phyloP scores from a whole-genome alignment of 305 asterid genomes.

The Fraxinus angustifolia region DNA sequence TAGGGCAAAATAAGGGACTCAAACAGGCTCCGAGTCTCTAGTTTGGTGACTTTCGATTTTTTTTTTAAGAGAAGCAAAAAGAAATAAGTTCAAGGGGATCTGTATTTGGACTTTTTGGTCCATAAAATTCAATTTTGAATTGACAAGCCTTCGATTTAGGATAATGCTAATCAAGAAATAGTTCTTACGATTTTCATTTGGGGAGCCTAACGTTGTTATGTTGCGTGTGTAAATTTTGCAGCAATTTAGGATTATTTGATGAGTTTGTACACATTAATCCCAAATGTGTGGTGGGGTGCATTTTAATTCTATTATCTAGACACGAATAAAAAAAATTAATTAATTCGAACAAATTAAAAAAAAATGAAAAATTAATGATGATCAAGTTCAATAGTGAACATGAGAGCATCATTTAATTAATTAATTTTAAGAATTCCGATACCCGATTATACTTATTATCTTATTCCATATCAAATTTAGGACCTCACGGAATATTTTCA shows the following conservation, averaged over 20 bases:
- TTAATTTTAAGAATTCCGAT: no score
- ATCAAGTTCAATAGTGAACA: no score
- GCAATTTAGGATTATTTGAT: not conserved
- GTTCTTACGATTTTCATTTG: not conserved
- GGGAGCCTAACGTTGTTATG: not conserved
- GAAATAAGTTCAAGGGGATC: conserved; percentile 30
- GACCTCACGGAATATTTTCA: not conserved
- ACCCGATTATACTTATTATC: no score
- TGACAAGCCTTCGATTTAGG: conserved; percentile 12
- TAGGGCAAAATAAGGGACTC: no score
- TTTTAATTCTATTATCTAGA: not conserved
- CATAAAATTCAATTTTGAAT: conserved; percentile 24
- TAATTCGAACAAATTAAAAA: no score
- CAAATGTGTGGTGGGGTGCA: not conserved
- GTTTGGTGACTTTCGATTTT: not conserved
- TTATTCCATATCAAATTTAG: no score
- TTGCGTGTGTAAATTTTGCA: not conserved
- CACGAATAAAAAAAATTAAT: no score
- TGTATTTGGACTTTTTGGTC: conserved; percentile 40
- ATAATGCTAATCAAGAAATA: not conserved
- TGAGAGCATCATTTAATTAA: no score
- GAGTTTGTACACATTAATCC: conserved; percentile 39
- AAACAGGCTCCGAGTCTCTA: no score
- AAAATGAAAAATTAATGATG: no score
- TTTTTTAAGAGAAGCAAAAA: not conserved